Conservation (phyloP, 2,329 filamentous ascomycete genomes). For the Cercospora zeina region DNA sequence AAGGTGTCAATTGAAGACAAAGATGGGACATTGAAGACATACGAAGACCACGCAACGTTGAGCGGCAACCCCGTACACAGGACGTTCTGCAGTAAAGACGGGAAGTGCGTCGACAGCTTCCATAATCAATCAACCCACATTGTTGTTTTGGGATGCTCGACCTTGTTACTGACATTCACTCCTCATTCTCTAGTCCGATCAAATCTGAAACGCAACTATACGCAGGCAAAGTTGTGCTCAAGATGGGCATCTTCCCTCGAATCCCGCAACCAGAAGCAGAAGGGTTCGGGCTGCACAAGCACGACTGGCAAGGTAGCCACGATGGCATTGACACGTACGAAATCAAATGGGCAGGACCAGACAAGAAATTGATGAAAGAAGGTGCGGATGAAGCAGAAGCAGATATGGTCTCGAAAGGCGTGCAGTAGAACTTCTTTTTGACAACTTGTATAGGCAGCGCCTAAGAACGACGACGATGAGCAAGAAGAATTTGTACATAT, state of each 20-base stretch:
- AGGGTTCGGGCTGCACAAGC: constrained; percentile 47
- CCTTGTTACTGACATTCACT: constrained; percentile 11
- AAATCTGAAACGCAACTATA: constrained; percentile 47
- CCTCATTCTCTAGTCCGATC: constrained; percentile 45
- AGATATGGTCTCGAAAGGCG: constrained; percentile 15
- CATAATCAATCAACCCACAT: not conserved
- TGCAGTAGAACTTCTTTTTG: not conserved
- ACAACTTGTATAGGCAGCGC: not conserved
- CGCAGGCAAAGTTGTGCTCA: constrained; percentile 50
- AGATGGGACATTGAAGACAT: constrained; percentile 49
- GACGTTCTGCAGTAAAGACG: constrained; percentile 51
- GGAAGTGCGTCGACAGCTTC: constrained; percentile 43
- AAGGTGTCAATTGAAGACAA: constrained; percentile 51
- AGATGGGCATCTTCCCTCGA: constrained; percentile 54
- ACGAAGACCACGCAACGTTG: constrained; percentile 48
- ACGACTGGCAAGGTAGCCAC: constrained; percentile 48
- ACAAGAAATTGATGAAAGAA: constrained; percentile 37
- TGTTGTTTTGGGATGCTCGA: not conserved
- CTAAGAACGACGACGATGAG: not conserved
- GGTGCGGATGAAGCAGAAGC: constrained; percentile 10
- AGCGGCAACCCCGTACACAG: constrained; percentile 51
- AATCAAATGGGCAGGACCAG: constrained; percentile 44
- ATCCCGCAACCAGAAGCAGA: constrained; percentile 52
- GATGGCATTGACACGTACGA: constrained; percentile 44
- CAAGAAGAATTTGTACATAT: not conserved